A percentile compares a stretch with the other conserved stretches of the same genome.
Evolutionary conservation across 345 rosid genomes (phyloP).

Genomic region (Hibiscus tridactylites): DNA sequence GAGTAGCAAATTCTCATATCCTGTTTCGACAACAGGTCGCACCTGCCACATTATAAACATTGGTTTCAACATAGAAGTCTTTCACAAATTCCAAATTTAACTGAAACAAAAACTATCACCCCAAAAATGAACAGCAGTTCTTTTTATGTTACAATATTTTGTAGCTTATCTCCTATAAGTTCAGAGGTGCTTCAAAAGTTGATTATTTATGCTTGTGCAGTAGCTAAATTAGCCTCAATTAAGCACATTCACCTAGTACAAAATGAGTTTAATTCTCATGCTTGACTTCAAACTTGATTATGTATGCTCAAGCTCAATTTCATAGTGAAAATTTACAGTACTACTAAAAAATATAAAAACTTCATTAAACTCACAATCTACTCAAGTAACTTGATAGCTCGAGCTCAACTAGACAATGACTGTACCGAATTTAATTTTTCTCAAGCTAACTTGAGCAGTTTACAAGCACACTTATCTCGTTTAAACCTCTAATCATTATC

Average conservation of each 20-base stretch:
- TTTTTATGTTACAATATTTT: not conserved
- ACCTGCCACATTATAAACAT: constrained; percentile 39
- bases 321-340: not conserved
- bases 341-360: too few relatives aligned
- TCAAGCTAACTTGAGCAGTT: too few relatives aligned
- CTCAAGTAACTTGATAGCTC: too few relatives aligned
- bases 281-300: not conserved
- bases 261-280: not conserved
- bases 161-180: not conserved
- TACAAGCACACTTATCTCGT: too few relatives aligned
- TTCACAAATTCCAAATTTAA: not conserved
- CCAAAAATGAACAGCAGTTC: not conserved
- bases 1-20: constrained; percentile 75
- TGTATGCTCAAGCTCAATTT: not conserved
- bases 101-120: not conserved
- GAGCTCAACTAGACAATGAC: too few relatives aligned
- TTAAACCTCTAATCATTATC: too few relatives aligned
- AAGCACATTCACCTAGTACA: not conserved
- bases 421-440: too few relatives aligned
- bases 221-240: not conserved
- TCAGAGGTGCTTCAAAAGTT: not conserved
- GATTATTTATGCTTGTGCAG: not conserved
- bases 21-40: constrained; percentile 95
- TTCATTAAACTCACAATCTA: too few relatives aligned
- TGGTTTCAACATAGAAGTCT: not conserved